Percentiles rank a stretch among this genome's conserved stretches.
Evolutionary conservation across 2,329 filamentous ascomycete genomes (phyloP).

Genomic region (Talaromyces rugulosus): DNA sequence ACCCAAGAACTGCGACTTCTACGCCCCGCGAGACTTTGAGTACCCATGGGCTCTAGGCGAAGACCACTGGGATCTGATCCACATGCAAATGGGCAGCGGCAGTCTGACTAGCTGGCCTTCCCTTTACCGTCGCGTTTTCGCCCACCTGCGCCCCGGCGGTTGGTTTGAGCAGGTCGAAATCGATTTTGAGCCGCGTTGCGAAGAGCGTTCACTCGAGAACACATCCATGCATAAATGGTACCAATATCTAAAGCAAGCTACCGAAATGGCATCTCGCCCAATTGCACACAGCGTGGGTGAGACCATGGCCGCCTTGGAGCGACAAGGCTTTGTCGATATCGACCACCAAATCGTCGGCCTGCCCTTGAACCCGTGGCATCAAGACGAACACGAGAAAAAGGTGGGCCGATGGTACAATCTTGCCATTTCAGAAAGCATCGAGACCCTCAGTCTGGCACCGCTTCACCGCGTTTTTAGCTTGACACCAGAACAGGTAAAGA

Average conservation of each 20-base stretch:
- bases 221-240: conserved; percentile 67
- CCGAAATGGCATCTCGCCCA: conserved; percentile 60
- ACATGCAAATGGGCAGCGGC: conserved; percentile 74
- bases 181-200: conserved; percentile 71
- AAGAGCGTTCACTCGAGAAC: conserved; percentile 56
- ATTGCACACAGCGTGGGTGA: conserved; percentile 59
- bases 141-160: conserved; percentile 69
- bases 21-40: conserved; percentile 70
- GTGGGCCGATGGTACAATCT: conserved; percentile 82
- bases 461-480: conserved; percentile 63
- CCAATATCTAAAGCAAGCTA: conserved; percentile 62
- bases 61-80: conserved; percentile 75
- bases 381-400: conserved; percentile 60
- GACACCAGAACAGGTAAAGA: conserved; percentile 58
- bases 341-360: conserved; percentile 64
- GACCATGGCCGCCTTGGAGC: conserved; percentile 59
- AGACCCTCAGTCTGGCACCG: conserved; percentile 69
- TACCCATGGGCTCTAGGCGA: conserved; percentile 65
- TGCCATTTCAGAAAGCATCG: conserved; percentile 67
- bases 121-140: conserved; percentile 66
- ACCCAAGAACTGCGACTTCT: conserved; percentile 64
- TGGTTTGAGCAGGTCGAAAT: conserved; percentile 90
- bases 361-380: conserved; percentile 70
- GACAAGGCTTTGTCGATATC: conserved; percentile 76
- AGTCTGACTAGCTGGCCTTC: conserved; percentile 71